phyloP scores from a whole-genome alignment of 352 stramenopile genomes.

The Phytophthora citricola region DNA sequence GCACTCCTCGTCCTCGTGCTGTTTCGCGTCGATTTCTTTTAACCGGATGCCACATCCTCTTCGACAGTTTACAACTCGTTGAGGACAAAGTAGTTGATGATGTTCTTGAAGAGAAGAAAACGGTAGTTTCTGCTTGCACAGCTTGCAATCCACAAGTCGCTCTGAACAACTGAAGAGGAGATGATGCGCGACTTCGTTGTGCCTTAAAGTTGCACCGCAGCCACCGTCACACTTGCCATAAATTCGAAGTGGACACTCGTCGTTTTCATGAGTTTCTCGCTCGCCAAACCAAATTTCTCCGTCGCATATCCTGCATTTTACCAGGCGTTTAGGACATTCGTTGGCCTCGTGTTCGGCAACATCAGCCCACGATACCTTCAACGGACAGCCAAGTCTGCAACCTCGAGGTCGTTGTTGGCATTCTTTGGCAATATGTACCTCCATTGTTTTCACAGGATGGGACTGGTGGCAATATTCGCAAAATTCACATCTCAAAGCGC shows the following conservation, averaged over 20 bases:
- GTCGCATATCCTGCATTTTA: constrained; percentile 59
- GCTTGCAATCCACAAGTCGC: constrained; percentile 53
- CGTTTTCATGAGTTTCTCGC: constrained; percentile 38
- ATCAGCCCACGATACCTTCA: constrained; percentile 36
- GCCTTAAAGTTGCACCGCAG: constrained; percentile 49
- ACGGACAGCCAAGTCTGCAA: constrained; percentile 59
- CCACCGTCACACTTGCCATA: constrained; percentile 55
- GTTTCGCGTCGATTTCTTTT: constrained; percentile 44
- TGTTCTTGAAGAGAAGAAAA: constrained; percentile 53
- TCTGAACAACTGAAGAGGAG: constrained; percentile 60
- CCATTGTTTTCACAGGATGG: constrained; percentile 37
- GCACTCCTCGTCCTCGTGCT: constrained; percentile 61
- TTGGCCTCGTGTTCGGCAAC: constrained; percentile 43
- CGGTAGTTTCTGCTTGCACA: constrained; percentile 49
- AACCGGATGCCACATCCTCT: constrained; percentile 58
- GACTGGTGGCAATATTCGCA: constrained; percentile 63
- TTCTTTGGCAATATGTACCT: constrained; percentile 39
- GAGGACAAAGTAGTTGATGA: constrained; percentile 49
- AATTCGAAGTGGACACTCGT: constrained; percentile 63
- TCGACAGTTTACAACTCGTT: constrained; percentile 61
- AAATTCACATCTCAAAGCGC: constrained; percentile 46
- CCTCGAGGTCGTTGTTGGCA: constrained; percentile 50
- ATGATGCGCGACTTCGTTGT: constrained; percentile 69
- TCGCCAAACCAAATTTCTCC: constrained; percentile 57
- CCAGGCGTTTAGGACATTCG: constrained; percentile 67